Conservation (phyloP, 2,329 filamentous ascomycete species). For the Didymella segeticola region DNA sequence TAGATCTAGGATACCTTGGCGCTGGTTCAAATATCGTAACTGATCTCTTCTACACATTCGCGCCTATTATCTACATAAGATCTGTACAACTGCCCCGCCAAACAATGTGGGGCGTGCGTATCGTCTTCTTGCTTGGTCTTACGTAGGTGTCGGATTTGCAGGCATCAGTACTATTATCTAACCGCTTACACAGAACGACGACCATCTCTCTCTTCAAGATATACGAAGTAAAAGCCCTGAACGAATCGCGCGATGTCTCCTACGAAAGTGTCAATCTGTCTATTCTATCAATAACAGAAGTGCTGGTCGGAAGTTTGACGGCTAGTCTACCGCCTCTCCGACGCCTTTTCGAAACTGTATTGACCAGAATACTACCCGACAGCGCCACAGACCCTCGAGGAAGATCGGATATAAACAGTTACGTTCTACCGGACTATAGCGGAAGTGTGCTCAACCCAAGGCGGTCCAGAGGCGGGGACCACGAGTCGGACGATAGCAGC, state of each 20-base stretch:
- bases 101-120: slow-evolving; percentile 13
- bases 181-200: slow-evolving; percentile 7
- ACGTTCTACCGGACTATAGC: not conserved
- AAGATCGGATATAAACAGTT: not conserved
- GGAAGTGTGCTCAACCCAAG: not conserved
- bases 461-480: not conserved
- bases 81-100: slow-evolving; percentile 10
- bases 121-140: slow-evolving; percentile 17
- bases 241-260: slow-evolving; percentile 1
- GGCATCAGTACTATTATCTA: not conserved
- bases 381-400: not conserved
- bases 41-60: slow-evolving; percentile 17
- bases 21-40: slow-evolving; percentile 12
- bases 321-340: slow-evolving; percentile 20
- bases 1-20: slow-evolving; percentile 1
- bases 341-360: slow-evolving; percentile 11
- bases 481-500: slow-evolving; percentile 14
- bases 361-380: slow-evolving; percentile 12
- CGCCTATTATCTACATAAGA: slow-evolving; percentile 13
- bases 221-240: slow-evolving; percentile 13
- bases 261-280: slow-evolving; percentile 14
- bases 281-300: slow-evolving; percentile 15
- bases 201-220: slow-evolving; percentile 17
- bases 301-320: slow-evolving; percentile 10
- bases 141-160: not conserved